A percentile compares a stretch with the other conserved stretches of the same genome.
phyloP scores from a whole-genome alignment of 129 eudicot genomes.

The Arctium lappa region DNA sequence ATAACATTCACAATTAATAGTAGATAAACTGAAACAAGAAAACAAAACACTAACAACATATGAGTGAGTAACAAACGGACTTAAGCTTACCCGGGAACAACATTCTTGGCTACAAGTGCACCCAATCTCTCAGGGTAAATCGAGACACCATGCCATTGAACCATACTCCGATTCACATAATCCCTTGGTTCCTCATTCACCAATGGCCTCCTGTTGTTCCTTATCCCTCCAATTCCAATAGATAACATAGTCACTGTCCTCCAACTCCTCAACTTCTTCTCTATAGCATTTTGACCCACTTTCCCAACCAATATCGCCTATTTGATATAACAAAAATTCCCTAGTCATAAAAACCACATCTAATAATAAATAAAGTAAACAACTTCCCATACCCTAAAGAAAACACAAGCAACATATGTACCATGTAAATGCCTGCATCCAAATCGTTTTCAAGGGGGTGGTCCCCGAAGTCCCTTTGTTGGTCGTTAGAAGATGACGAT shows the following conservation, averaged over 20 bases:
- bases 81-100: slow-evolving; percentile 63
- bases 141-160: slow-evolving; percentile 96
- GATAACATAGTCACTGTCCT: slow-evolving; percentile 61
- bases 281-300: slow-evolving; percentile 72
- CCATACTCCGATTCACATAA: slow-evolving; percentile 71
- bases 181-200: slow-evolving; percentile 84
- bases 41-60: too few relatives aligned
- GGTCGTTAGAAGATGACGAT: slow-evolving; percentile 26
- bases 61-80: too few relatives aligned
- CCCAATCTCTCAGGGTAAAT: slow-evolving; percentile 75
- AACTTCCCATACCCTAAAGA: too few relatives aligned
- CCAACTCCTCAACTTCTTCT: slow-evolving; percentile 82
- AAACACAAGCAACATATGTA: not conserved
- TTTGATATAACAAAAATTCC: not conserved
- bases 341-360: not conserved
- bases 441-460: slow-evolving; percentile 70
- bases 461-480: slow-evolving; percentile 12
- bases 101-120: slow-evolving; percentile 61
- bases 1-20: too few relatives aligned
- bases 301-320: slow-evolving; percentile 84
- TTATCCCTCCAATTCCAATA: slow-evolving; percentile 87
- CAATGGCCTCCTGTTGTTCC: slow-evolving; percentile 78
- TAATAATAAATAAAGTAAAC: not conserved
- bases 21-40: too few relatives aligned
- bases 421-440: slow-evolving; percentile 84